Evolutionary conservation across 2,329 filamentous ascomycete species (phyloP).

Genomic region (Corinectria fuckeliana): DNA sequence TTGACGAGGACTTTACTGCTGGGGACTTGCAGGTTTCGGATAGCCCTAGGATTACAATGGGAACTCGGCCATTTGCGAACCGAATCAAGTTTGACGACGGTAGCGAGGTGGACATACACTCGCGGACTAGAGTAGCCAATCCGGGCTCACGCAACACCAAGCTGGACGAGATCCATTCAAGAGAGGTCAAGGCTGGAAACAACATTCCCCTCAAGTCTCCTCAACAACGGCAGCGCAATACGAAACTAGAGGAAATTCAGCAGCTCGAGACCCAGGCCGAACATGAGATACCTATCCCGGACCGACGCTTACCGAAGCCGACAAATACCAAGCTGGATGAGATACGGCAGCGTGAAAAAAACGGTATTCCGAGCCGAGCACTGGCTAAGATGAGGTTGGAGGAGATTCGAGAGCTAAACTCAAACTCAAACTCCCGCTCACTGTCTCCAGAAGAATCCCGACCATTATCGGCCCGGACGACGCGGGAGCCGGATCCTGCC

Average conservation of each 20-base stretch:
- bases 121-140: conserved; percentile 36
- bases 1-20: conserved; percentile 65
- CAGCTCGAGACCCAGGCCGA: conserved; percentile 43
- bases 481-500: conserved; percentile 14
- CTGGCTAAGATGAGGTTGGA: conserved; percentile 58
- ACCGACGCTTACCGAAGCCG: conserved; percentile 38
- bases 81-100: conserved; percentile 43
- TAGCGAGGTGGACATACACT: conserved; percentile 40
- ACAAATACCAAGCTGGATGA: conserved; percentile 58
- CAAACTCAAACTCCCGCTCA: conserved; percentile 54
- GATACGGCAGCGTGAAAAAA: conserved; percentile 52
- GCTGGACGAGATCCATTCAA: conserved; percentile 53
- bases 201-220: conserved; percentile 31
- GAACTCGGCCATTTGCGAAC: conserved; percentile 45
- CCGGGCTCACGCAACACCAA: conserved; percentile 48
- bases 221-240: conserved; percentile 33
- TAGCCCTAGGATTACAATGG: conserved; percentile 58
- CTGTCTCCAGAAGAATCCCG: conserved; percentile 50
- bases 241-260: conserved; percentile 47
- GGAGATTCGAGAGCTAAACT: conserved; percentile 60
- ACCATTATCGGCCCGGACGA: conserved; percentile 37
- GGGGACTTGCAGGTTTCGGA: conserved; percentile 61
- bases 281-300: conserved; percentile 41
- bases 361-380: conserved; percentile 53
- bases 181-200: conserved; percentile 47